Evolutionary conservation across 192 early-diverging fungal species (phyloP).

Genomic region (Funneliformis mosseae): DNA sequence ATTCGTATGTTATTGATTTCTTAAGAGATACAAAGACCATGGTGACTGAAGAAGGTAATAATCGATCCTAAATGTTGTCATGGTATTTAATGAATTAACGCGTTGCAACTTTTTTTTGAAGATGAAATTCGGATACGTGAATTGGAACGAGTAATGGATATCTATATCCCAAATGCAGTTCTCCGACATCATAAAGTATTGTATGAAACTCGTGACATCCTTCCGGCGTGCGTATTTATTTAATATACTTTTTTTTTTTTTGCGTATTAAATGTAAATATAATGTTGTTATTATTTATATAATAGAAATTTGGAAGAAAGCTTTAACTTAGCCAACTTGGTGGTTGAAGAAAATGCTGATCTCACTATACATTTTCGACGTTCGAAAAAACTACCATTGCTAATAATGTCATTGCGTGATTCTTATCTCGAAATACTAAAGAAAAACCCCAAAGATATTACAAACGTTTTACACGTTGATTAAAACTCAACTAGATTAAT

Average conservation of each 20-base stretch:
- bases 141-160: background rate
- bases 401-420: background rate
- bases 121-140: background rate
- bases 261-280: background rate
- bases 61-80: background rate
- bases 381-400: conserved; percentile 15
- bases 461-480: background rate
- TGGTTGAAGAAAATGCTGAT: background rate
- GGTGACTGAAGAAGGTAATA: background rate
- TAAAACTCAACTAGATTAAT: background rate
- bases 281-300: background rate
- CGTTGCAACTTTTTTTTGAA: background rate
- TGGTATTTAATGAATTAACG: background rate
- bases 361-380: conserved; percentile 9
- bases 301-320: conserved; percentile 30
- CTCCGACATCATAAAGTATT: conserved; percentile 7
- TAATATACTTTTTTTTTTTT: background rate
- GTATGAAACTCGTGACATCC: conserved; percentile 9
- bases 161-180: conserved; percentile 28
- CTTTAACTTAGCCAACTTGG: conserved; percentile 6
- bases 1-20: background rate
- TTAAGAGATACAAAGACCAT: background rate
- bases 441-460: conserved; percentile 11
- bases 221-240: conserved; percentile 5
- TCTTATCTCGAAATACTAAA: conserved; percentile 1